Conservation (phyloP, 495 filamentous ascomycete species). For the Penicilliopsis zonata region DNA sequence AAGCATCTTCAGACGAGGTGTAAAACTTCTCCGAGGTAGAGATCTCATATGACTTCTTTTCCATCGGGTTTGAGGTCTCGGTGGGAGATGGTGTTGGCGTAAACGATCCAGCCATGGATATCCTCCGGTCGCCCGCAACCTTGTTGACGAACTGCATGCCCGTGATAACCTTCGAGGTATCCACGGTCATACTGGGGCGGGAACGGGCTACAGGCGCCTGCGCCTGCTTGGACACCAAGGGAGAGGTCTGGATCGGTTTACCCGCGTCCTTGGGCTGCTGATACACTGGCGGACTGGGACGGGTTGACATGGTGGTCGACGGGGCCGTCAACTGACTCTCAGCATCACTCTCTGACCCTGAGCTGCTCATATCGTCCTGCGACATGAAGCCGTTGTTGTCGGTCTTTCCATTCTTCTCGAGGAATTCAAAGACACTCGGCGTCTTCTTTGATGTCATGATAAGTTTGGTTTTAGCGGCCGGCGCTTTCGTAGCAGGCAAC, state of each 20-base stretch:
- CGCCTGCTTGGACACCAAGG: constrained; percentile 14
- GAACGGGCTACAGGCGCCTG: no score
- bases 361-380: constrained; percentile 11
- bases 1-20: constrained; percentile 7
- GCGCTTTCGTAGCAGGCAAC: constrained; percentile 4
- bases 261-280: no score
- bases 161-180: constrained; percentile 11
- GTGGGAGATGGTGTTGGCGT: constrained; percentile 6
- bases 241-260: constrained; percentile 12
- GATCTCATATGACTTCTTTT: constrained; percentile 9
- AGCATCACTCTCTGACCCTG: constrained; percentile 2
- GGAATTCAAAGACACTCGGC: constrained; percentile 33
- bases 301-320: constrained; percentile 10
- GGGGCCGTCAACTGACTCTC: constrained; percentile 1
- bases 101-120: constrained; percentile 9
- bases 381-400: constrained; percentile 10
- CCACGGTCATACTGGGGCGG: constrained; percentile 11
- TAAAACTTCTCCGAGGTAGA: constrained; percentile 20
- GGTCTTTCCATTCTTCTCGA: constrained; percentile 17
- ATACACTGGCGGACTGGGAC: no score
- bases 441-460: constrained; percentile 11
- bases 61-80: constrained; percentile 7
- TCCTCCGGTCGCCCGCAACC: constrained; percentile 8
- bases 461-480: constrained; percentile 3
- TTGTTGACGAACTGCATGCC: constrained; percentile 17